Conservation (phyloP, 345 rosid species). For the Laguncularia racemosa region DNA sequence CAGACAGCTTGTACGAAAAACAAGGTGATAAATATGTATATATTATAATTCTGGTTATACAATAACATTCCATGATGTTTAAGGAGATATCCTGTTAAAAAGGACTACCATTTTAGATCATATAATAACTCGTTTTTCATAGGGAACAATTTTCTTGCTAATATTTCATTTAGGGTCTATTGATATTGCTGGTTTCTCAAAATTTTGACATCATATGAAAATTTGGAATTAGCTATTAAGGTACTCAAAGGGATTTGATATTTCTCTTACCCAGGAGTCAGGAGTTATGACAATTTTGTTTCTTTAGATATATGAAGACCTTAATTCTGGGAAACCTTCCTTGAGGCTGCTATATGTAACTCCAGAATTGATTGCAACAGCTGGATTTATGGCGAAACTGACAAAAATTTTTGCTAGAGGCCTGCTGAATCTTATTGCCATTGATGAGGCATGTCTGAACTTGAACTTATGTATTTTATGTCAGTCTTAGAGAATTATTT, state of each 20-base stretch:
- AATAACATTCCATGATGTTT: too few relatives aligned
- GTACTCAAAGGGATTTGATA: neutral
- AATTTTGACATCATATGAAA: constrained; percentile 8
- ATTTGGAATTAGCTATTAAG: neutral
- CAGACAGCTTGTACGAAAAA: constrained; percentile 53
- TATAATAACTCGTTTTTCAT: too few relatives aligned
- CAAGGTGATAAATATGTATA: constrained; percentile 25
- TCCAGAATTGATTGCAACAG: constrained; percentile 79
- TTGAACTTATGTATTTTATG: neutral
- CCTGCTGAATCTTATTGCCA: constrained; percentile 78
- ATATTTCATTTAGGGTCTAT: too few relatives aligned
- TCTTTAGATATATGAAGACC: constrained; percentile 79
- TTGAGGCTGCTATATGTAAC: constrained; percentile 83
- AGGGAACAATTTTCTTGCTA: too few relatives aligned
- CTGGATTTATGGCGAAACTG: constrained; percentile 82
- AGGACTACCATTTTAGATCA: too few relatives aligned
- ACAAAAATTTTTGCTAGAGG: constrained; percentile 72
- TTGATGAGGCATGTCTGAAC: constrained; percentile 66
- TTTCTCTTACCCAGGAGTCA: neutral
- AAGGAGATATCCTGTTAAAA: too few relatives aligned
- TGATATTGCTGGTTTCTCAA: neutral
- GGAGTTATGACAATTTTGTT: constrained; percentile 1
- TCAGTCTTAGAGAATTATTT: neutral
- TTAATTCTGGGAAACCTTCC: constrained; percentile 81
- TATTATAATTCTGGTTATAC: too few relatives aligned